Conservation (phyloP, 805 yeast genomes). For the Cyberlindnera galapagoensis region DNA sequence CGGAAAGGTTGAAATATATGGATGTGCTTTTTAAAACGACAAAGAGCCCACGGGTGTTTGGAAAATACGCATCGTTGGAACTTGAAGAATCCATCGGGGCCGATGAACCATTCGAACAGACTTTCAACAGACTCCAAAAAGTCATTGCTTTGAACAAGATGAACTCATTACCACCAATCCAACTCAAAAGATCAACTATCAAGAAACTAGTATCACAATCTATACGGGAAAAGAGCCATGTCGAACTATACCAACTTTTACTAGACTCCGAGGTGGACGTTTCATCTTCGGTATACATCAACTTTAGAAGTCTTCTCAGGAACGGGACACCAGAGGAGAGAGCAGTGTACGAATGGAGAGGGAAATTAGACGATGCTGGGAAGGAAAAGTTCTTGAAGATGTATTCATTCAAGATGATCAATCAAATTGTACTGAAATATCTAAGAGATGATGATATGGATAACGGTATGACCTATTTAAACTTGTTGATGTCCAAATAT, state of each 20-base stretch:
- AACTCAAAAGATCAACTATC: too few relatives aligned
- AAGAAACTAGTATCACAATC: too few relatives aligned
- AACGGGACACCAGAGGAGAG: constrained; percentile 4
- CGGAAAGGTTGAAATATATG: too few relatives aligned
- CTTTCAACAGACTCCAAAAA: too few relatives aligned
- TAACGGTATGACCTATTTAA: constrained; percentile 8
- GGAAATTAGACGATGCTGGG: constrained; percentile 3
- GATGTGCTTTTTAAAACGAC: too few relatives aligned
- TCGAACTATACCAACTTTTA: background rate
- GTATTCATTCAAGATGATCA: constrained; percentile 12
- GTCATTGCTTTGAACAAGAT: too few relatives aligned
- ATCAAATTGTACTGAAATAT: constrained; percentile 5
- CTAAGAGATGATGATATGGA: constrained; percentile 5
- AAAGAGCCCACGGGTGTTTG: too few relatives aligned
- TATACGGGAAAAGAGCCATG: background rate
- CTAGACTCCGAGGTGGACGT: constrained; percentile 1
- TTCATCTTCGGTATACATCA: background rate
- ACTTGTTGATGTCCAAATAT: constrained; percentile 7
- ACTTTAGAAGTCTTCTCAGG: constrained; percentile 4
- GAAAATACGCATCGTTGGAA: too few relatives aligned
- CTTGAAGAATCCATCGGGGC: too few relatives aligned
- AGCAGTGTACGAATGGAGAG: constrained; percentile 7
- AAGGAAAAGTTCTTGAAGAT: constrained; percentile 8
- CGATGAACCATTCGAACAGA: too few relatives aligned
- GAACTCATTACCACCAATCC: too few relatives aligned